Percentiles rank a stretch among this genome's conserved stretches.
Conservation (phyloP, 139 green algal genomes). For the Gonium pectorale region DNA sequence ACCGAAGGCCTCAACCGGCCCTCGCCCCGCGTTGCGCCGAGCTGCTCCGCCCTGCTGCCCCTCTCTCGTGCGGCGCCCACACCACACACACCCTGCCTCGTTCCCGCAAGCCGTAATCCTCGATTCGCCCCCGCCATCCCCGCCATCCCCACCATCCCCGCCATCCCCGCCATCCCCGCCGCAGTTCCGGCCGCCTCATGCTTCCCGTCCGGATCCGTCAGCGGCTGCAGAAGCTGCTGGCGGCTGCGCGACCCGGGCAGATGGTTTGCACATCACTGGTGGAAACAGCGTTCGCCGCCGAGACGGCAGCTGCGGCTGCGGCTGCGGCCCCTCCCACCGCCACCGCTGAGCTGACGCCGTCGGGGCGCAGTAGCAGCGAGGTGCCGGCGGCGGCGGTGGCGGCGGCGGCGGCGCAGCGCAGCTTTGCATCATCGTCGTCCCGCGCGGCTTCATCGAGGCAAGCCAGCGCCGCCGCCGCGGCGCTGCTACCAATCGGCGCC, state of each 20-base stretch:
- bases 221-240: constrained; percentile 18
- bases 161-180: neutral
- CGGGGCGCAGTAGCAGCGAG: neutral
- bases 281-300: constrained; percentile 2
- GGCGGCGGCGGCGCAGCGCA: neutral
- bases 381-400: neutral
- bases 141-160: too few relatives aligned
- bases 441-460: too few relatives aligned
- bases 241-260: neutral
- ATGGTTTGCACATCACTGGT: neutral
- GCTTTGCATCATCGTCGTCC: neutral
- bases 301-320: neutral
- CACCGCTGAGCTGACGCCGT: neutral
- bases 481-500: too few relatives aligned
- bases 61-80: too few relatives aligned
- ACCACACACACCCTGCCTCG: too few relatives aligned
- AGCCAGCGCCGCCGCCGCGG: too few relatives aligned
- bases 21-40: too few relatives aligned
- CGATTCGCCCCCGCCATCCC: too few relatives aligned
- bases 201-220: neutral
- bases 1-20: too few relatives aligned
- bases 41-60: too few relatives aligned
- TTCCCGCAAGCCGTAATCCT: too few relatives aligned
- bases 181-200: constrained; percentile 12
- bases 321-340: neutral